A percentile compares a stretch with the other conserved stretches of the same genome.
Conservation (phyloP, 2,329 filamentous ascomycete genomes). For the Fusarium azukiicola region DNA sequence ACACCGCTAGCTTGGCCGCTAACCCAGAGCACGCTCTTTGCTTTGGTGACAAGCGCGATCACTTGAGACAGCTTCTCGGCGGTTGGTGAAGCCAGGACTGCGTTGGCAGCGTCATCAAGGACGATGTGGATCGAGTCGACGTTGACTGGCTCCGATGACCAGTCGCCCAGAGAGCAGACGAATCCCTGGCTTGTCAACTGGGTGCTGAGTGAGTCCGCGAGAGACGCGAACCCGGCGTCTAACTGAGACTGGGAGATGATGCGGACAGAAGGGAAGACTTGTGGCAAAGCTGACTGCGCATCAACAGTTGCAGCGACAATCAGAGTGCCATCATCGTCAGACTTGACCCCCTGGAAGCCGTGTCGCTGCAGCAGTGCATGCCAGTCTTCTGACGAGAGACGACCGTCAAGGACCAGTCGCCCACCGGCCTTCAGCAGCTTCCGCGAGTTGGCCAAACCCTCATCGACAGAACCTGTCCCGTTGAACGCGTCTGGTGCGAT, state of each 20-base stretch:
- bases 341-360: background rate
- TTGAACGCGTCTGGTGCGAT: slow-evolving; percentile 16
- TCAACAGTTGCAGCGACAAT: slow-evolving; percentile 16
- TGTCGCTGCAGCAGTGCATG: slow-evolving; percentile 17
- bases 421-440: slow-evolving; percentile 33
- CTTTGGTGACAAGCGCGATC: slow-evolving; percentile 15
- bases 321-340: background rate
- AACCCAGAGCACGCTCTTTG: slow-evolving; percentile 39
- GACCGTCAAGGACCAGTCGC: slow-evolving; percentile 19
- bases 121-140: slow-evolving; percentile 31
- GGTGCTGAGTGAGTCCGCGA: slow-evolving; percentile 19
- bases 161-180: slow-evolving; percentile 5
- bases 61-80: slow-evolving; percentile 28
- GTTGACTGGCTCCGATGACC: slow-evolving; percentile 18
- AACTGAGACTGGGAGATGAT: slow-evolving; percentile 32
- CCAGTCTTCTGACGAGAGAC: slow-evolving; percentile 1
- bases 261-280: slow-evolving; percentile 22
- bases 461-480: background rate
- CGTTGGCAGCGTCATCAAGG: slow-evolving; percentile 29
- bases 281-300: background rate
- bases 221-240: slow-evolving; percentile 21
- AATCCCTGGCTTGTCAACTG: slow-evolving; percentile 28
- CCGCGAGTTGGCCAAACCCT: slow-evolving; percentile 24
- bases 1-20: slow-evolving; percentile 28
- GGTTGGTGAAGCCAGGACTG: slow-evolving; percentile 24